Percentiles rank a stretch among this genome's conserved stretches.
These are phyloP conservation scores for Leavenworthia alabamica DNA, from an alignment of 345 rosid species.

Conservation along the genomic window DNA sequence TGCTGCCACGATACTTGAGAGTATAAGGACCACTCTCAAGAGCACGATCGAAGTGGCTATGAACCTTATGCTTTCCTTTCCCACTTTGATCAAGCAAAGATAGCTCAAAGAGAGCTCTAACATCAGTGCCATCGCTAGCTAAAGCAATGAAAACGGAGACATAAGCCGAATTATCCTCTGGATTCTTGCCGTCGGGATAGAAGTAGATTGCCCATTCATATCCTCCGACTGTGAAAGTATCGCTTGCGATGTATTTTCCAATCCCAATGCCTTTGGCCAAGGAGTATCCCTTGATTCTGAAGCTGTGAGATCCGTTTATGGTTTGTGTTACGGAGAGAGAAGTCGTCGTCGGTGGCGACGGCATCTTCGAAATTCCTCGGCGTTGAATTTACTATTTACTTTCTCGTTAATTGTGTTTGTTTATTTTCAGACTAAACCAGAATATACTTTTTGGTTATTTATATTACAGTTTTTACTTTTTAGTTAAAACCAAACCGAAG, in stretches of 20 bases:
- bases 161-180: constrained; percentile 70
- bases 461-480: too few relatives aligned
- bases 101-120: constrained; percentile 78
- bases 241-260: constrained; percentile 92
- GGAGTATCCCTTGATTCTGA: constrained; percentile 81
- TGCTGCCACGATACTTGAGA: constrained; percentile 88
- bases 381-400: background rate
- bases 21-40: constrained; percentile 92
- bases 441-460: too few relatives aligned
- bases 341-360: constrained; percentile 54
- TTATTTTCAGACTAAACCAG: background rate
- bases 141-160: constrained; percentile 88
- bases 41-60: constrained; percentile 84
- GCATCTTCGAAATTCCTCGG: constrained; percentile 20
- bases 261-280: constrained; percentile 86
- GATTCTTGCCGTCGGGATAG: constrained; percentile 87
- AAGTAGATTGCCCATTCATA: constrained; percentile 92
- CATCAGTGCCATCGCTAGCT: constrained; percentile 94
- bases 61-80: constrained; percentile 78
- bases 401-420: background rate
- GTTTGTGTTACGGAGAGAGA: constrained; percentile 79
- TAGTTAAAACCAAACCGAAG: background rate
- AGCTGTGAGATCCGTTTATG: constrained; percentile 76
- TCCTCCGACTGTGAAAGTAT: constrained; percentile 71
- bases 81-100: constrained; percentile 81